Evolutionary conservation across 148 eudicot species (phyloP).

Genomic region (Diospyros kaki): DNA sequence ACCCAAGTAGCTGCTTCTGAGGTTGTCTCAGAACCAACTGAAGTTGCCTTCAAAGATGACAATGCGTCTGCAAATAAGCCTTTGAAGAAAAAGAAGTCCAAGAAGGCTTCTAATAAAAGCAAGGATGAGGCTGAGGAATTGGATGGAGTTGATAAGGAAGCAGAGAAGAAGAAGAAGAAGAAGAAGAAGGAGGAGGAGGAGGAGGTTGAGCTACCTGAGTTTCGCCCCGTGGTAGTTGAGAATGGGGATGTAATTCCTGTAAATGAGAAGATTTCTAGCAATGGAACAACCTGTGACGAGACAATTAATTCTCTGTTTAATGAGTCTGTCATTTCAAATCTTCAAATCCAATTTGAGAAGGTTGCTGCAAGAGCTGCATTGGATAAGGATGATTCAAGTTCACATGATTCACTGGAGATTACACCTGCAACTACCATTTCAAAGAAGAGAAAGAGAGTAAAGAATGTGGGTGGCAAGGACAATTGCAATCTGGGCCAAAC

Average conservation of each 20-base stretch:
- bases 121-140: not conserved
- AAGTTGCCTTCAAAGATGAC: constrained; percentile 7
- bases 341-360: constrained; percentile 86
- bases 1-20: not conserved
- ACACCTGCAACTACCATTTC: constrained; percentile 16
- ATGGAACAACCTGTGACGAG: constrained; percentile 18
- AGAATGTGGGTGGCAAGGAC: constrained; percentile 15
- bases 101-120: constrained; percentile 8
- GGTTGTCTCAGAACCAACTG: constrained; percentile 4
- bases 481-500: constrained; percentile 4
- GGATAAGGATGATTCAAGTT: constrained; percentile 44
- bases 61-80: constrained; percentile 12
- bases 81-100: constrained; percentile 24
- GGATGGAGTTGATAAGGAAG: constrained; percentile 14
- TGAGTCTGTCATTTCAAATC: constrained; percentile 71
- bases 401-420: constrained; percentile 30
- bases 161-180: constrained; percentile 16
- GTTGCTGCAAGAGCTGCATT: constrained; percentile 70
- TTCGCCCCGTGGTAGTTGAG: no score
- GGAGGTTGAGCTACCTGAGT: constrained; percentile 7
- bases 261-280: constrained; percentile 22
- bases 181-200: constrained; percentile 38
- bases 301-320: constrained; percentile 23
- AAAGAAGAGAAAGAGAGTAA: constrained; percentile 67
- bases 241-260: not conserved